Evolutionary conservation across 2,329 filamentous ascomycete genomes (phyloP), one percentile per base, ranked within the genome.

Genomic region (Venturia carpophila): DNA sequence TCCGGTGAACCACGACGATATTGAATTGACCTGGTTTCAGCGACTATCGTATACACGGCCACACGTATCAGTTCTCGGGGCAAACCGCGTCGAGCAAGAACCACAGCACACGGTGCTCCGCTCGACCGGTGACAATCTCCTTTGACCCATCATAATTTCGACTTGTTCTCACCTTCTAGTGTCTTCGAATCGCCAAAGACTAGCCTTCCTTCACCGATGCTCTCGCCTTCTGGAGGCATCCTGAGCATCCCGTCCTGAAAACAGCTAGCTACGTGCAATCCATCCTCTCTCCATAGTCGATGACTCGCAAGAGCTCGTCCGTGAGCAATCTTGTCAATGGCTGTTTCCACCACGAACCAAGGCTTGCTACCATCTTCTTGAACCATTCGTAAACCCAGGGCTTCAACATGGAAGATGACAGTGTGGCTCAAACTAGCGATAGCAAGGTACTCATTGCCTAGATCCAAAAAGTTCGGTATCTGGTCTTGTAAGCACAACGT

Each of bases 261-360:
- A 15, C 70, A 74, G 24, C 68, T 74, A 11, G 73, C 73, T 62
- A 75, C 67, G 66, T 75, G 73, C 34, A 69, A 66, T 9, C 72
- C 73, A 17, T 58, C 68, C 24, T 70, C 67, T 47, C 73, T 69
- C 72, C 72, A 74, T 67, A 75, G 60, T 10, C 71, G 67, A 66
- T 71, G 71, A 37, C 64, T 69, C 66, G 73, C 69, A 52, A 74
- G 60, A 2, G 68, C 72, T 62, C 73, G 69, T 3, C 71, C 73
- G 45, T 66, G 64, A 21, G 0, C 69, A 69, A 5, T 67, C 67
- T 13, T 70, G 69, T 62, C 73, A 19, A 71, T 30, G 69, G 71
- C 70, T 1, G 70, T 66, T 58, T 75, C 73, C 60, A 73, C 71
- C 41, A 74, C 68, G 64, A 71, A 75, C 73, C 73, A 75, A 60